These are phyloP conservation scores for Coleophoma crateriformis DNA, from an alignment of 2,329 filamentous ascomycete species.

Conservation along the genomic window DNA sequence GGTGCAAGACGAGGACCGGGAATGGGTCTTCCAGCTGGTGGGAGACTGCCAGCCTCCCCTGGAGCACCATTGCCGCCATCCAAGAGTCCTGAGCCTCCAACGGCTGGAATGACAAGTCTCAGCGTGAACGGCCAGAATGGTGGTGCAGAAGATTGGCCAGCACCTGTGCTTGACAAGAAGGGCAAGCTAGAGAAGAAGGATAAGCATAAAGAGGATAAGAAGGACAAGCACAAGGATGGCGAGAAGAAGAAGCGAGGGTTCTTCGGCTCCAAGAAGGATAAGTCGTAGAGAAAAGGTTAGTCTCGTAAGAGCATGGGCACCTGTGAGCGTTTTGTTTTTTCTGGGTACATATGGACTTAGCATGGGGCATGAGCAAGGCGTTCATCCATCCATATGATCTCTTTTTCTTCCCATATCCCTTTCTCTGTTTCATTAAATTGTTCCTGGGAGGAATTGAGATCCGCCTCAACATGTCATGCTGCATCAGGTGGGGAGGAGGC, in stretches of 20 bases:
- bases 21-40: constrained; percentile 7
- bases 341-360: too few relatives aligned
- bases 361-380: too few relatives aligned
- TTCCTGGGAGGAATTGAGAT: too few relatives aligned
- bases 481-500: too few relatives aligned
- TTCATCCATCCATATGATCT: too few relatives aligned
- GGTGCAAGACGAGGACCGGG: constrained; percentile 12
- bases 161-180: constrained; percentile 21
- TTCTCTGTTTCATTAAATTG: too few relatives aligned
- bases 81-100: constrained; percentile 20
- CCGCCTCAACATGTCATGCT: too few relatives aligned
- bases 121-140: constrained; percentile 14
- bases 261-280: constrained; percentile 50
- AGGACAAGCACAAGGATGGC: constrained; percentile 10
- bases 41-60: constrained; percentile 21
- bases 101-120: constrained; percentile 18
- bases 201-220: constrained; percentile 30
- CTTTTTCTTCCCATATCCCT: too few relatives aligned
- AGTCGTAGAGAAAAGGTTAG: constrained; percentile 21
- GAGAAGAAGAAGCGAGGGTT: constrained; percentile 56
- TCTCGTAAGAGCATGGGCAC: background rate
- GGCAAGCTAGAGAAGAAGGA: constrained; percentile 46
- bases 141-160: constrained; percentile 13
- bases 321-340: background rate
- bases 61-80: constrained; percentile 14